Base-by-base conservation (phyloP, 2,329 filamentous ascomycete species). In the Teratosphaeria gauchensis region DNA sequence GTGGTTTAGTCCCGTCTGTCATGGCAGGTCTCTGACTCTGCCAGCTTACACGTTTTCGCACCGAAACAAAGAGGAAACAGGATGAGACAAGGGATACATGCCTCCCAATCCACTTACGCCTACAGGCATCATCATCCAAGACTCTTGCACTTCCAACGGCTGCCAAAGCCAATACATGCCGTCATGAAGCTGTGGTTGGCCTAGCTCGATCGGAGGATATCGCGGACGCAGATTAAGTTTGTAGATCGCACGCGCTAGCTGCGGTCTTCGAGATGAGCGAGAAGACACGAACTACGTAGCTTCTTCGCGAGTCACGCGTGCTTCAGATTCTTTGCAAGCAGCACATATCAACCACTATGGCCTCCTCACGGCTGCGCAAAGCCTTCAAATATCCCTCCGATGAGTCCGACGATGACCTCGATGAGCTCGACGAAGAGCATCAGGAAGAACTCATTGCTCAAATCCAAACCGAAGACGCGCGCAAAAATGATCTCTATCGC, bases 341-440 rank as follows among this genome's bases (percentile, higher is more conserved):
- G n/a, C 42, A 19, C n/a, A 11, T 48, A 21, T 19, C 19, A 11
- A n/a, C 7, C 14, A 48, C 19, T 21, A 61, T 61, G 59, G 75
- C 78, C 58, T 74, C 81, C 48, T 77, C 88, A 56, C 85, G 88
- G 62, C 77, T 94, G 52, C 86, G 91, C 68, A 87, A 82, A 67
- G 87, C 88, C 8, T 94, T 95, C 74, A 83, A 82, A 61, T 94
- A 92, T 74, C 87, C 87, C 4, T 74, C 77, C 58, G 84, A 87
- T 54, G 78, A 82, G 46, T 75, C 77, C 52, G 78, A 81, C 38
- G 78, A 81, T 59, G 63, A 65, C 30, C 61, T 82, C 12, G 81
- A 85, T 64, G 82, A 84, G 58, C 77, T 94, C 61, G 90, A 94
- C 71, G 88, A 92, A 74, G 82, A 92, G 80, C 67, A 75, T 82